Conservation (phyloP, 495 filamentous ascomycete species). For the Penicillium taxi region DNA sequence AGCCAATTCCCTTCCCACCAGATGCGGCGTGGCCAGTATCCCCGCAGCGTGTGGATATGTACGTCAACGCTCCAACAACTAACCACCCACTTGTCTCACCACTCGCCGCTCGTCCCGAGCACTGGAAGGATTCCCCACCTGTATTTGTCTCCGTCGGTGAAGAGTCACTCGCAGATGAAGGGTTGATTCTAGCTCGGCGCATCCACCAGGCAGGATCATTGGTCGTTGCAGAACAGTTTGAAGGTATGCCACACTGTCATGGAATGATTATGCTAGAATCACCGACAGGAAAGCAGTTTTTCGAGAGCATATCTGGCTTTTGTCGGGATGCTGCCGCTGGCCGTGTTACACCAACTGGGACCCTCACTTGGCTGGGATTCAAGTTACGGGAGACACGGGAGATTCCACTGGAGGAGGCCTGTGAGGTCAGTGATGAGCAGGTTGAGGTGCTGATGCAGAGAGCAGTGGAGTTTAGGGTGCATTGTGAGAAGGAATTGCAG, state of each 20-base stretch:
- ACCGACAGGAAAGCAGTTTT: slow-evolving; percentile 41
- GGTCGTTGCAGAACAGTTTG: slow-evolving; percentile 66
- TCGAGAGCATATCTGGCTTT: slow-evolving; percentile 53
- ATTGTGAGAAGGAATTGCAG: slow-evolving; percentile 35
- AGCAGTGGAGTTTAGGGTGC: slow-evolving; percentile 37
- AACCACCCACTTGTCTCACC: slow-evolving; percentile 71
- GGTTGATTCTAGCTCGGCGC: slow-evolving; percentile 50
- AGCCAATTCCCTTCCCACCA: slow-evolving; percentile 28
- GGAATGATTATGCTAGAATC: slow-evolving; percentile 52
- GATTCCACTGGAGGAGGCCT: slow-evolving; percentile 45
- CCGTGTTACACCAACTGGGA: slow-evolving; percentile 15
- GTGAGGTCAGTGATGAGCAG: slow-evolving; percentile 45
- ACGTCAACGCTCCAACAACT: slow-evolving; percentile 52
- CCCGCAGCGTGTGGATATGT: slow-evolving; percentile 64
- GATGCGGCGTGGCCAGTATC: slow-evolving; percentile 64
- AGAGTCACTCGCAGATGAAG: slow-evolving; percentile 73
- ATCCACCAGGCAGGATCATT: slow-evolving; percentile 53
- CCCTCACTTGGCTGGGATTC: slow-evolving; percentile 42
- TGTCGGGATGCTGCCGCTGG: slow-evolving; percentile 31
- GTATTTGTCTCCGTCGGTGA: slow-evolving; percentile 68
- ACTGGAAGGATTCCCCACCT: slow-evolving; percentile 64
- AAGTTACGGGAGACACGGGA: slow-evolving; percentile 45
- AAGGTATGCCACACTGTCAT: slow-evolving; percentile 89
- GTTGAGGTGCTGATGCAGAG: slow-evolving; percentile 41
- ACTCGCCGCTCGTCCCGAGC: slow-evolving; percentile 43